These are phyloP conservation scores for Parmelia sp. DNA, from an alignment of 495 filamentous ascomycete genomes.

Conservation along the genomic window DNA sequence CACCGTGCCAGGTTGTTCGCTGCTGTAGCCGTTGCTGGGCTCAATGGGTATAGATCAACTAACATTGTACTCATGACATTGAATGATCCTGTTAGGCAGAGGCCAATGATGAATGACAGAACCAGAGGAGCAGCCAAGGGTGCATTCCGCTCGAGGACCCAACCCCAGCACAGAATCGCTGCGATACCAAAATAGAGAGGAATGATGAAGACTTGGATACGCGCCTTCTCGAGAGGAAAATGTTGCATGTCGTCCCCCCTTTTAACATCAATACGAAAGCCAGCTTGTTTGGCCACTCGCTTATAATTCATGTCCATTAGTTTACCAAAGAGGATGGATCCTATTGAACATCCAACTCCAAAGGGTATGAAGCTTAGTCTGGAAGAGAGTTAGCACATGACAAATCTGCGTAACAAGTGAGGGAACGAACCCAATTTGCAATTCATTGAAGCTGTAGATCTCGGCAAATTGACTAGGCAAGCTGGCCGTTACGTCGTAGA, in stretches of 20 bases:
- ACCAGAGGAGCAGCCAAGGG: slow-evolving; percentile 43
- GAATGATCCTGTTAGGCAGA: slow-evolving; percentile 50
- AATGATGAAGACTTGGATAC: slow-evolving; percentile 39
- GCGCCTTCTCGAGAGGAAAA: slow-evolving; percentile 51
- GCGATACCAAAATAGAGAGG: slow-evolving; percentile 33
- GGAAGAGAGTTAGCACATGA: background rate
- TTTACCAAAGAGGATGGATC: slow-evolving; percentile 43
- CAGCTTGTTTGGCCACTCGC: slow-evolving; percentile 37
- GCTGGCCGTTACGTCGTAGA: slow-evolving; percentile 51
- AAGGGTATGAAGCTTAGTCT: slow-evolving; percentile 42
- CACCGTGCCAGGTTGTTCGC: slow-evolving; percentile 66
- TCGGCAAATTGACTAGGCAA: slow-evolving; percentile 54
- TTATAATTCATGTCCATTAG: slow-evolving; percentile 47
- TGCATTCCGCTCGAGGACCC: slow-evolving; percentile 40
- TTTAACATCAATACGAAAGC: slow-evolving; percentile 40
- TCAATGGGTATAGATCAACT: slow-evolving; percentile 56
- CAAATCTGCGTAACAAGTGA: slow-evolving; percentile 5
- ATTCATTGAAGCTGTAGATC: slow-evolving; percentile 60
- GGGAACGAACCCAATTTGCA: slow-evolving; percentile 57
- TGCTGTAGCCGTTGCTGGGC: slow-evolving; percentile 58
- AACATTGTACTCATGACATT: slow-evolving; percentile 55
- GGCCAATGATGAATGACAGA: slow-evolving; percentile 55
- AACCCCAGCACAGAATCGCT: slow-evolving; percentile 42
- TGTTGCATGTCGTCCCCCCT: slow-evolving; percentile 40
- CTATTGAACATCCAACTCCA: slow-evolving; percentile 43